These are phyloP conservation scores for Aspergillus novoparasiticus DNA, from an alignment of 2,329 filamentous ascomycete genomes.

Conservation along the genomic window DNA sequence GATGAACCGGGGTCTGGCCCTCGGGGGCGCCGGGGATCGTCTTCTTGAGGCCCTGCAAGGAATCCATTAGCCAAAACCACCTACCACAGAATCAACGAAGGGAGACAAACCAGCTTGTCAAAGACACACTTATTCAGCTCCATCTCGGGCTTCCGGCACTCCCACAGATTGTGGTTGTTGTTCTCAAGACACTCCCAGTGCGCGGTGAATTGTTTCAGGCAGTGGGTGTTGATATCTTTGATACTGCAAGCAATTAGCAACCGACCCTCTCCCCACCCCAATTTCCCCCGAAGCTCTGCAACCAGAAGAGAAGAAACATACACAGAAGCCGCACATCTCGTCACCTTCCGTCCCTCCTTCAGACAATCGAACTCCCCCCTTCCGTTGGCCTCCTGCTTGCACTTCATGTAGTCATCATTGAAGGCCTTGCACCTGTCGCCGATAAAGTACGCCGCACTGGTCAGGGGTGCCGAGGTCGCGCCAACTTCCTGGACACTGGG, in stretches of 20 bases:
- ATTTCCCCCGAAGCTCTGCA: not conserved
- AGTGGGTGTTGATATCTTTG: slow-evolving; percentile 94
- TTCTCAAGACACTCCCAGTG: slow-evolving; percentile 97
- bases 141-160: slow-evolving; percentile 86
- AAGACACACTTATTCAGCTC: slow-evolving; percentile 94
- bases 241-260: slow-evolving; percentile 57
- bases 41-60: slow-evolving; percentile 74
- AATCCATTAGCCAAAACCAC: not conserved
- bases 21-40: slow-evolving; percentile 73
- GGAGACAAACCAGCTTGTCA: slow-evolving; percentile 79
- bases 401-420: slow-evolving; percentile 99
- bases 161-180: slow-evolving; percentile 97
- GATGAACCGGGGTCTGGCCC: slow-evolving; percentile 72
- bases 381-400: slow-evolving; percentile 92
- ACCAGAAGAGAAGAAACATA: slow-evolving; percentile 55
- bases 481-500: slow-evolving; percentile 93
- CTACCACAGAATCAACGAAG: not conserved
- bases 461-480: slow-evolving; percentile 85
- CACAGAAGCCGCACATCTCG: slow-evolving; percentile 94
- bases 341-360: slow-evolving; percentile 95
- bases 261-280: not conserved
- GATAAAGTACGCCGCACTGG: slow-evolving; percentile 95
- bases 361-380: slow-evolving; percentile 91
- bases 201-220: slow-evolving; percentile 83
- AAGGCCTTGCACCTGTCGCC: slow-evolving; percentile 90